These are phyloP conservation scores for Aspergillus latus DNA, from an alignment of 2,329 filamentous ascomycete species.

Conservation along the genomic window DNA sequence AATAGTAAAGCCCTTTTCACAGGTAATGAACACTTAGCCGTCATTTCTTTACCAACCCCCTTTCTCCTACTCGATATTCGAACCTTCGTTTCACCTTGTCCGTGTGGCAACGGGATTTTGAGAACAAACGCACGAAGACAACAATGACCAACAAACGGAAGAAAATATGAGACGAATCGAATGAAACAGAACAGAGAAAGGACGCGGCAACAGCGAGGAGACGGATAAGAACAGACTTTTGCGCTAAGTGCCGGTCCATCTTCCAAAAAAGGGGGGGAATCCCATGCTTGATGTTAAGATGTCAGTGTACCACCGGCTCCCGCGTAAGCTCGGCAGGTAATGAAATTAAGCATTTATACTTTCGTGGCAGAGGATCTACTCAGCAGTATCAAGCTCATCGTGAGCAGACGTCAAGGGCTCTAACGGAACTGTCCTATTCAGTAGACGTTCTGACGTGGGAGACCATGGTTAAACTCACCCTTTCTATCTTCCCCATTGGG, in stretches of 20 bases:
- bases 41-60: constrained; percentile 7
- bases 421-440: constrained; percentile 49
- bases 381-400: constrained; percentile 94
- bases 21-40: constrained; percentile 14
- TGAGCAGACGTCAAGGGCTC: constrained; percentile 81
- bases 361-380: constrained; percentile 51
- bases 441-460: neutral
- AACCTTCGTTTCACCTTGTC: constrained; percentile 9
- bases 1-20: constrained; percentile 8
- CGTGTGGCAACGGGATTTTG: constrained; percentile 12
- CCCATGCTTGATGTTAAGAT: neutral
- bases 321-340: neutral
- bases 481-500: constrained; percentile 88
- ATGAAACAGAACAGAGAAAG: neutral
- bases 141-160: neutral
- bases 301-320: constrained; percentile 4
- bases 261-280: neutral
- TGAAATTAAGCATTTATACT: neutral
- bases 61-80: constrained; percentile 13
- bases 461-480: constrained; percentile 54
- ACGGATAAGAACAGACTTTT: constrained; percentile 2
- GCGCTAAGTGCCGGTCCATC: constrained; percentile 1
- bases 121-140: constrained; percentile 10
- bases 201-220: neutral
- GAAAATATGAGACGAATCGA: neutral